Conservation (phyloP, 2,329 filamentous ascomycete species). For the Colletotrichum theobromicola region DNA sequence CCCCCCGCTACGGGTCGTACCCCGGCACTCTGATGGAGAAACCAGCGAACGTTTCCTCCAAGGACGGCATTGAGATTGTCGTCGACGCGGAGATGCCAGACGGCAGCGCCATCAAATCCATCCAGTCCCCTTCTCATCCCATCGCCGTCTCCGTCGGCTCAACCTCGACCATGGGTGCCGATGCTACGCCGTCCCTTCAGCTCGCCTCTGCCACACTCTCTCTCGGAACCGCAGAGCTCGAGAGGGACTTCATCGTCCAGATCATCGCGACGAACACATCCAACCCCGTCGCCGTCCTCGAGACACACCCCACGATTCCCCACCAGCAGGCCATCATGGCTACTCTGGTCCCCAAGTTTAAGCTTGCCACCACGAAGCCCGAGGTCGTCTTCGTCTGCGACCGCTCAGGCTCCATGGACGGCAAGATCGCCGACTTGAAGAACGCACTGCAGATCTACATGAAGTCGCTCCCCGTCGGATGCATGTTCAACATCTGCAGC, state of each 20-base stretch:
- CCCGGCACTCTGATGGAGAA: constrained; percentile 38
- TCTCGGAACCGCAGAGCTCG: constrained; percentile 56
- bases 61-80: constrained; percentile 28
- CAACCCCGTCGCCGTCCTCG: constrained; percentile 68
- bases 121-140: constrained; percentile 72
- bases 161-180: constrained; percentile 47
- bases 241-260: constrained; percentile 71
- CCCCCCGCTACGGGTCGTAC: constrained; percentile 66
- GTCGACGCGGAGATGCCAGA: constrained; percentile 52
- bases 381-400: constrained; percentile 79
- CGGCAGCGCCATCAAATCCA: constrained; percentile 60
- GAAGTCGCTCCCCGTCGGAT: constrained; percentile 67
- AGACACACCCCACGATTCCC: constrained; percentile 65
- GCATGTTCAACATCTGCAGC: constrained; percentile 74
- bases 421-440: constrained; percentile 58
- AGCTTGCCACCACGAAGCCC: constrained; percentile 55
- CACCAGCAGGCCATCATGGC: constrained; percentile 72
- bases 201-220: constrained; percentile 68
- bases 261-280: constrained; percentile 64
- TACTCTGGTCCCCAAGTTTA: constrained; percentile 73
- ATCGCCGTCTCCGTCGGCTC: constrained; percentile 69
- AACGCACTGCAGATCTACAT: constrained; percentile 67
- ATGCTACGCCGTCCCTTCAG: constrained; percentile 55
- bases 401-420: constrained; percentile 70
- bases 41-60: background rate